Base-by-base conservation (phyloP, 441 rosid genomes). In the Aquilaria agallochum region DNA sequence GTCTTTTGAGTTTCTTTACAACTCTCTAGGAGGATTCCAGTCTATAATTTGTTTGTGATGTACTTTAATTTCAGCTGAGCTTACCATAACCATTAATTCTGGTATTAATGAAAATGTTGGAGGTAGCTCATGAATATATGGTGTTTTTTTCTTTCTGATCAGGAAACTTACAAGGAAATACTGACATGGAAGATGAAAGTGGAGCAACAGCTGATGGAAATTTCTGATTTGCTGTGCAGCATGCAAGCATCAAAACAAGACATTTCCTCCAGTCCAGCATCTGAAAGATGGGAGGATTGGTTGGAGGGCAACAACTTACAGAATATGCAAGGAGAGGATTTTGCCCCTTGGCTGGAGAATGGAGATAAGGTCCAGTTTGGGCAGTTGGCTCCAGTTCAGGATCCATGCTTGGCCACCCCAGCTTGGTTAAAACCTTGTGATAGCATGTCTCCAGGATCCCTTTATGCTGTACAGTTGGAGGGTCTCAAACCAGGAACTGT, bases 271-370 rank as follows among this genome's bases (percentile, higher is more conserved):
- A 77, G 87, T 69, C 88, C 83, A 15, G 69, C 75, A 66, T 78
- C 90, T 56, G 96, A 83, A 46, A 83, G 72, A 71, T 93, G 96
- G 98, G 92, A 85, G 73, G 88, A 86, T 73, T 85, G 89, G 83
- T 70, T 90, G 73, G 87, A 80, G 68, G 80, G 69, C 74, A 63
- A 83, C 70, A 84, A 77, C 76, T 67, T 92, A 76, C 89, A 87
- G 57, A 82, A 74, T 79, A 63, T 86, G 68, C 77, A 71, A 12
- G 88, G 73, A 49, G 90, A 76, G 48, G 90, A 74, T 62, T 69
- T 90, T 53, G 82, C 67, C 53, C 86, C 86, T 59, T 80, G 88
- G 89, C 55, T 85, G 53, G 89, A 69, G 62, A 74, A 59, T 66
- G 55, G 71, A 20, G 89, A 83, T 68, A 69, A 70, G 34, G 73